A percentile compares a stretch with the other conserved stretches of the same genome.
These are phyloP conservation scores for Brasenia schreberi DNA, from an alignment of 164 flowering plant genomes.

Conservation along the genomic window DNA sequence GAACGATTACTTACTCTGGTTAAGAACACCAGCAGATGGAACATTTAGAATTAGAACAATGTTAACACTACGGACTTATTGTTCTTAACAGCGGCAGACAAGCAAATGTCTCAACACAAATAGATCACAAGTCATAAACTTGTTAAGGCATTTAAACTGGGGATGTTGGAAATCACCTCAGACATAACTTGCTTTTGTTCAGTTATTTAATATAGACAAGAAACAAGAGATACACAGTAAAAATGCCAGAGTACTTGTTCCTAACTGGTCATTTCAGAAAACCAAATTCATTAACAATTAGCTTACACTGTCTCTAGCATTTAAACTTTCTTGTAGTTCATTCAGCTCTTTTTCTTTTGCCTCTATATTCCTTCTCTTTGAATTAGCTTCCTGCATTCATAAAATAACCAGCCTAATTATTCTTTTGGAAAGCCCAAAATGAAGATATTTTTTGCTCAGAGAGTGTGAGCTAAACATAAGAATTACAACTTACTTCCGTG, in stretches of 20 bases:
- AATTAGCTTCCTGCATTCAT: constrained; percentile 48
- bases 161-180: no score
- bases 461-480: not conserved
- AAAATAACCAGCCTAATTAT: constrained; percentile 1
- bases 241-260: not conserved
- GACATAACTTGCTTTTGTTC: not conserved
- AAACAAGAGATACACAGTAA: not conserved
- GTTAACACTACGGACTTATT: no score
- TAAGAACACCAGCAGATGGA: no score
- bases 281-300: not conserved
- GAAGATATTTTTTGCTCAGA: not conserved
- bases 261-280: not conserved
- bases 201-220: not conserved
- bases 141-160: no score
- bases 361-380: constrained; percentile 26
- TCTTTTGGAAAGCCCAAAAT: not conserved
- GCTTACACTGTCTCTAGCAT: constrained; percentile 66
- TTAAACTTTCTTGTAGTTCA: constrained; percentile 50
- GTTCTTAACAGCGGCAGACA: no score
- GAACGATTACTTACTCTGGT: no score
- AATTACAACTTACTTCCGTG: constrained; percentile 30
- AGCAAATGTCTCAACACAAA: no score
- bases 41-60: no score
- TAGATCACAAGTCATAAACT: no score
- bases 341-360: constrained; percentile 40